These are phyloP conservation scores for Fusarium equiseti DNA, from an alignment of 2,329 filamentous ascomycete species.

Conservation along the genomic window DNA sequence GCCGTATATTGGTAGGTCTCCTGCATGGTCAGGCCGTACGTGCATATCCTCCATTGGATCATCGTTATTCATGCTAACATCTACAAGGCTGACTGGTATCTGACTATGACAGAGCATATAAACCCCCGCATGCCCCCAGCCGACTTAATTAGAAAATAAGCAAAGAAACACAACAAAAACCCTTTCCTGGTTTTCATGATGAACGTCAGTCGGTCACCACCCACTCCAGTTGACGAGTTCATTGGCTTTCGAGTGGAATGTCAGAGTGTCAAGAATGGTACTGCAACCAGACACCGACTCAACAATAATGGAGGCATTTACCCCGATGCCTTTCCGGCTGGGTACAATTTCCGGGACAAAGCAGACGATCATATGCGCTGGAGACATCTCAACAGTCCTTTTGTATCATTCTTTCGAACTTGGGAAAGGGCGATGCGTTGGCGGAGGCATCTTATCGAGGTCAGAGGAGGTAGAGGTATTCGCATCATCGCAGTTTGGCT, in stretches of 20 bases:
- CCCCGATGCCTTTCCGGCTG: too few relatives aligned
- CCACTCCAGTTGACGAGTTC: not conserved
- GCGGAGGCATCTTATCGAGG: accelerated
- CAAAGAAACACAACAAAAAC: not conserved
- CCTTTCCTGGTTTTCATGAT: too few relatives aligned
- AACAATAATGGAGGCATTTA: not conserved
- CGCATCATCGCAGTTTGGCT: constrained; percentile 6
- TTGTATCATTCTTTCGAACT: not conserved
- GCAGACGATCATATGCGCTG: not conserved
- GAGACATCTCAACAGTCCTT: accelerated
- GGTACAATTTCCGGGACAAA: not conserved
- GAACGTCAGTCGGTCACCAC: accelerated
- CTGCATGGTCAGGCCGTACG: too few relatives aligned
- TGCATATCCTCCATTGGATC: too few relatives aligned
- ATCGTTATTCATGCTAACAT: too few relatives aligned
- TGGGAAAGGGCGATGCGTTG: not conserved
- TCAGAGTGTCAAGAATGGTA: accelerated
- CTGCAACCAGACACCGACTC: not conserved
- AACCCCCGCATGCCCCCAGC: not conserved
- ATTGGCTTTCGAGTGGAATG: constrained; percentile 2
- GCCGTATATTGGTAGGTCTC: too few relatives aligned
- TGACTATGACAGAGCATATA: not conserved
- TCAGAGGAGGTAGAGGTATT: not conserved
- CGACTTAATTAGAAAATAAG: not conserved
- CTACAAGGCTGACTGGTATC: too few relatives aligned